Base-by-base conservation (phyloP, 2,329 filamentous ascomycete species). In the Metarhizium humberi region DNA sequence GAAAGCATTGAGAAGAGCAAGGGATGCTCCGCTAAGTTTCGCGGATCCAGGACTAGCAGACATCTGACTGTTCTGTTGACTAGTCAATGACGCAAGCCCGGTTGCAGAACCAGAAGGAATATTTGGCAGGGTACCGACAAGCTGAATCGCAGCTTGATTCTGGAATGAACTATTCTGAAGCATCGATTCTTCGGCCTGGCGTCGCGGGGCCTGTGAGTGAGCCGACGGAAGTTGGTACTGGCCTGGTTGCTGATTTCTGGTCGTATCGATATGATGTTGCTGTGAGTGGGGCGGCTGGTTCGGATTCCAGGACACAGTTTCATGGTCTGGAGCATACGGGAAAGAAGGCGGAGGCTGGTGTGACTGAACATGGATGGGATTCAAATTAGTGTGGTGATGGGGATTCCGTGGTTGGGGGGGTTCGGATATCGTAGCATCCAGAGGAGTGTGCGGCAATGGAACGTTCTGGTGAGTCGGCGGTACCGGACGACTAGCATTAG, bases 331-430 rank as follows among this genome's bases (percentile, higher is more conserved):
- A 3, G 60, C 46, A 18, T 67, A 56, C 7, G 64, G 59, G 34
- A 73, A 73, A 1, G 59, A 59, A 1, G 69, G 69, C 7, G 68
- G 69, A 5, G 67, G 65, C 42, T 67, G 69, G 6, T 65, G 62
- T 20, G 60, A 58, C 49, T 59, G 61, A 3, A 62, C 60, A 50
- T 59, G 59, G 11, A 77, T 75, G 16, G 78, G 66, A 20, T 74
- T 73, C 32, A 77, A 76, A 45, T 70, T 66, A 14, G 78, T 73
- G 52, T 79, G 77, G 55, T 80, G 76, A 63, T 84, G 82, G 6
- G 84, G 82, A 46, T 78, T 81, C 45, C 71, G 73, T 14, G 84
- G 81, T 63, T 80, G 76, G 32, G 77, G 66, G 25, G 77, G 74
- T 30, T 78, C 74, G 5, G 68, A 65, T 52, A 75, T 69, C 18